Evolutionary conservation across 2,329 filamentous ascomycete species (phyloP), one percentile per base, ranked within the genome.

Genomic region (Cytospora piceae): DNA sequence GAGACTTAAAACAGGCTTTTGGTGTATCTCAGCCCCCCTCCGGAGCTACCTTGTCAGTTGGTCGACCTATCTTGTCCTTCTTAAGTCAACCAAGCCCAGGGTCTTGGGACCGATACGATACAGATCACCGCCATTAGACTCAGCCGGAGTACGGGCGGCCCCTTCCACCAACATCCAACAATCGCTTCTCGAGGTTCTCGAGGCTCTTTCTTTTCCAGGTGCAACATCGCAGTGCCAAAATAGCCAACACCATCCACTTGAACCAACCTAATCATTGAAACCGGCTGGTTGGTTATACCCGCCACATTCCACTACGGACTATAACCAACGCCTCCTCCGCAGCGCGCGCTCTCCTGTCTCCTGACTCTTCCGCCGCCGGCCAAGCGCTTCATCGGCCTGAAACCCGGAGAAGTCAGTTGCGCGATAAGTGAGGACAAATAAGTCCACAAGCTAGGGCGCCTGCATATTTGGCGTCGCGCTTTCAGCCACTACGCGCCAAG

Each of bases 391-490:
- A 49, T 24, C n/a, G 46, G 46, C 11, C n/a, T 46, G 42, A n/a
- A n/a, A 20, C n/a, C 42, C 42, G 20, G 53, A n/a, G 22, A 39
- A 37, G 22, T 37, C 51, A 52, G n/a, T 57, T 55, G 53, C 61
- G 42, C 42, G 53, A 32, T 53, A 20, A 17, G 31, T 37, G 14
- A 52, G 8, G 54, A 57, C 39, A 59, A 46, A 6, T 34, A 17
- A 46, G 39, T 7, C 24, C 29, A 32, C 52, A 34, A 42, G 32
- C 55, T 59, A 29, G 54, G 55, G 22, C 34, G 51, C n/a, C 61
- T 63, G 61, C 61, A 57, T 63, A 20, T 24, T n/a, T 42, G 51
- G 22, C 17, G 37, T 42, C 51, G 61, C 61, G 46, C 46, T 59
- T 31, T 52, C 55, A 54, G 34, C 49, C 34, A 39, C 39, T 53